phyloP scores from a whole-genome alignment of 225 moss, liverwort and hornwort genomes.

The Pleurozium schreberi region DNA sequence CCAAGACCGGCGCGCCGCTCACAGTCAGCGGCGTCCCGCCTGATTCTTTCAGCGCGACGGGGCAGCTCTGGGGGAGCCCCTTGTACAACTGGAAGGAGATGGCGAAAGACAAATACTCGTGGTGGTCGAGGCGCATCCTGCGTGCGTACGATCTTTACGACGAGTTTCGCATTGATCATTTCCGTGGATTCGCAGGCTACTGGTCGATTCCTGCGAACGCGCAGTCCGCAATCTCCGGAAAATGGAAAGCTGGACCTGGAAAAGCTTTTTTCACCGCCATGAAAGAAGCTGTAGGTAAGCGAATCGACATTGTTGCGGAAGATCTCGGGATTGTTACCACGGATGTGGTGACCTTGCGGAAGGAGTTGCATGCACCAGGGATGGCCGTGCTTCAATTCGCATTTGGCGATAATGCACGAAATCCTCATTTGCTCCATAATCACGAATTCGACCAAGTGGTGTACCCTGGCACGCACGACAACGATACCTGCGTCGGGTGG shows the following conservation, averaged over 20 bases:
- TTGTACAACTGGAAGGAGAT: conserved; percentile 88
- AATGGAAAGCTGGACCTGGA: conserved; percentile 69
- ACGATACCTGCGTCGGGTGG: conserved; percentile 59
- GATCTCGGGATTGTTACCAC: conserved; percentile 68
- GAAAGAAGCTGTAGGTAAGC: conserved; percentile 60
- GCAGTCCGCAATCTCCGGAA: conserved; percentile 27
- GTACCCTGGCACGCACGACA: conserved; percentile 86
- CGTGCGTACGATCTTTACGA: conserved; percentile 72
- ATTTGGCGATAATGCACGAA: conserved; percentile 27
- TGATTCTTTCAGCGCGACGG: conserved; percentile 54
- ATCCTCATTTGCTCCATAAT: conserved; percentile 71
- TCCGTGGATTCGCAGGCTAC: conserved; percentile 79
- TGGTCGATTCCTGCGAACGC: conserved; percentile 56
- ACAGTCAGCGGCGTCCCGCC: conserved; percentile 79
- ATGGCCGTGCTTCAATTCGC: conserved; percentile 88
- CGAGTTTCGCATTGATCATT: conserved; percentile 87
- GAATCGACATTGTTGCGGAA: conserved; percentile 69
- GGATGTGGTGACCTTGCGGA: conserved; percentile 62
- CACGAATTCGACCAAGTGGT: conserved; percentile 82
- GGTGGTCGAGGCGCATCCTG: conserved; percentile 66
- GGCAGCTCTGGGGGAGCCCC: conserved; percentile 90
- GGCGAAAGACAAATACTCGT: conserved; percentile 62
- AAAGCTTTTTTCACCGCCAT: conserved; percentile 53
- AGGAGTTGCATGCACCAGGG: conserved; percentile 51
- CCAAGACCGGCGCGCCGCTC: conserved; percentile 34